Base-by-base conservation (phyloP, 306 rosid genomes). In the Vigna mungo region DNA sequence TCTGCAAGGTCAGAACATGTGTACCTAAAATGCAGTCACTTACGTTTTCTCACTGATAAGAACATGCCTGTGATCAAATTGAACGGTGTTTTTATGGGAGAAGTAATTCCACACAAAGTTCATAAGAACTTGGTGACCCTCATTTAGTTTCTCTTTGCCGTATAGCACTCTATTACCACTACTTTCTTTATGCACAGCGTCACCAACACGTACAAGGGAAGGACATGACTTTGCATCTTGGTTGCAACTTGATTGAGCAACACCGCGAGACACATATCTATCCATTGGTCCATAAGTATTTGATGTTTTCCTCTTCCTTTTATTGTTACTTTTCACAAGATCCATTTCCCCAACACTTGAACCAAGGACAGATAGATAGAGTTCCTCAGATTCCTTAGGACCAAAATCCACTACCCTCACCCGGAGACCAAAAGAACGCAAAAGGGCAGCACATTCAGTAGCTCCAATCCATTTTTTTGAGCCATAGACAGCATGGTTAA, bases 51-150 rank as follows among this genome's bases (percentile, higher is more conserved):
- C 83, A 14, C 91, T 85, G 72, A 86, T 69, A 69, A 74, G 71
- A n/a, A 92, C 94, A 39, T 36, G 81, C 47, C 7, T 55, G 75
- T 81, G 58, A 68, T 87, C 86, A 34, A 86, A 74, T 67, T 81
- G 85, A 74, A 70, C 74, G n/a, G 82, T 54, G 56, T 30, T 66
- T 63, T 82, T 72, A 80, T 86, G 82, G 51, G 94, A 86, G 80
- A 94, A 92, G 84, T 94, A 94, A 80, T 92, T 94, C 98, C 93
- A 92, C 36, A 94, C 85, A 68, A 90, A 94, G 53, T 92, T 92
- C 81, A 89, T 56, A 52, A 94, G 92, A 82, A 89, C 85, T 81
- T 90, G 93, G 84, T 69, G 88, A 70, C 83, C 89, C 63, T 81
- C 65, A 69, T 53, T 81, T 84, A 70, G 82, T 21, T 64, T 72